Base-by-base conservation (phyloP, 1,284 basidiomycete species). In the Butyriboletus appendiculatus region DNA sequence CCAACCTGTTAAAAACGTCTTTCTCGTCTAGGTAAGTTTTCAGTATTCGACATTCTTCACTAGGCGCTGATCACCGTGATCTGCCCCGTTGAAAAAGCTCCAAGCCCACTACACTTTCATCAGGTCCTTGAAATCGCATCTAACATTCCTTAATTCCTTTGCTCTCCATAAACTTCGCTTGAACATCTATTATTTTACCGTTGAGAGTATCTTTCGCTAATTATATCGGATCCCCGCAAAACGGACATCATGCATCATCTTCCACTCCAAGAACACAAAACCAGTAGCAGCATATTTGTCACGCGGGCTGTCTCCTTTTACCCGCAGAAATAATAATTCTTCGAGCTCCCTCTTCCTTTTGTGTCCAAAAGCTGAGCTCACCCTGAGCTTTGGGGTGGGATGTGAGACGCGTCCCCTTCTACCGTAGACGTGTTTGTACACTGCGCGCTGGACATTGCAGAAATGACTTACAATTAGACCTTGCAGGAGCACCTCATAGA, bases 401-500 rank as follows among this genome's bases (percentile, higher is more conserved):
- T 11, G 75, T 77, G 46, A 79, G 72, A 58, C 77, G 76, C 2
- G 76, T 76, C 28, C 76, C 80, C 63, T 75, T 77, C 82, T 85
- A 50, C 26, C 34, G 4, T 47, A 43, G 32, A 46, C 44, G 1
- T 37, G 45, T 53, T 59, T 59, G 26, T 35, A 52, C 24, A 15
- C 46, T 24, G 10, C 6, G 43, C 34, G 45, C 15, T 14, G 33
- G 3, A 45, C 48, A 11, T 14, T 52, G 32, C 6, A 12, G 22
- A 10, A 45, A 26, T 22, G 26, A 76, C 89, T 65, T 64, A 93
- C 92, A 53, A 84, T 91, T 40, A 96, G 73, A 35, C 84, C 86
- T 65, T 88, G 88, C 45, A 96, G 76, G 15, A 97, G 73, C 10
- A 81, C 75, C 55, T 93, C 91, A 66, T 90, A 97, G 39, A 90